phyloP scores from a whole-genome alignment of 83 land plant genomes.

The Isoetes engelmannii region DNA sequence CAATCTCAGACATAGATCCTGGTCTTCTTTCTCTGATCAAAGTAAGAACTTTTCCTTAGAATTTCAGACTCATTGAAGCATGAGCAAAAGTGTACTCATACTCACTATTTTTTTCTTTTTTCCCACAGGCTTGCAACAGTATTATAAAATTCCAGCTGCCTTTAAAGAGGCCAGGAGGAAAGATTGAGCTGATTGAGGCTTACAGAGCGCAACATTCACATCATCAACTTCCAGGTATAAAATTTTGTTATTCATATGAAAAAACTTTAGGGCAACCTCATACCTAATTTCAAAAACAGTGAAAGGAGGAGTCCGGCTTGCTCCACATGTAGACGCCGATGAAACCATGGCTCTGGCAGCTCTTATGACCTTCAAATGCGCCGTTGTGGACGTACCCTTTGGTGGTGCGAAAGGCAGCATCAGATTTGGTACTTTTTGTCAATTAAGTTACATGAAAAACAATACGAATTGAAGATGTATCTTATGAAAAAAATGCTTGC shows the following conservation, averaged over 20 bases:
- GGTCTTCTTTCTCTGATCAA: slow-evolving; percentile 7
- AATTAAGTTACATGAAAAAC: neutral
- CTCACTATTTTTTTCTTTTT: neutral
- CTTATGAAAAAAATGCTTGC: neutral
- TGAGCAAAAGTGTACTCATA: neutral
- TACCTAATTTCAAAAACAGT: neutral
- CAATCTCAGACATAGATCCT: neutral
- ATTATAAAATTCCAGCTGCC: slow-evolving; percentile 7
- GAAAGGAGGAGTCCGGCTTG: slow-evolving; percentile 2
- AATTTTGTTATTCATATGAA: neutral
- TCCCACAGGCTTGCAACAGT: neutral
- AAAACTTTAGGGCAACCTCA: too few species aligned
- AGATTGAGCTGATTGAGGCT: slow-evolving; percentile 6
- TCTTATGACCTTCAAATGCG: slow-evolving; percentile 8
- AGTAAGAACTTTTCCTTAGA: neutral
- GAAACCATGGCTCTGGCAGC: slow-evolving; percentile 13
- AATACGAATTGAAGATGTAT: neutral
- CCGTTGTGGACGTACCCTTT: slow-evolving; percentile 7
- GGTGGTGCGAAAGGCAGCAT: slow-evolving; percentile 11
- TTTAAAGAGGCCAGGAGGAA: neutral
- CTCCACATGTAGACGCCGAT: slow-evolving; percentile 2
- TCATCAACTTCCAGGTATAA: slow-evolving; percentile 8
- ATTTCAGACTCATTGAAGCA: neutral
- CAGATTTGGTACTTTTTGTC: neutral
- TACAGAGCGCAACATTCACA: slow-evolving; percentile 12